A percentile compares a stretch with the other conserved stretches of the same genome.
These are phyloP conservation scores for Fraxinus baroniana DNA, from an alignment of 305 asterid species.

Conservation along the genomic window DNA sequence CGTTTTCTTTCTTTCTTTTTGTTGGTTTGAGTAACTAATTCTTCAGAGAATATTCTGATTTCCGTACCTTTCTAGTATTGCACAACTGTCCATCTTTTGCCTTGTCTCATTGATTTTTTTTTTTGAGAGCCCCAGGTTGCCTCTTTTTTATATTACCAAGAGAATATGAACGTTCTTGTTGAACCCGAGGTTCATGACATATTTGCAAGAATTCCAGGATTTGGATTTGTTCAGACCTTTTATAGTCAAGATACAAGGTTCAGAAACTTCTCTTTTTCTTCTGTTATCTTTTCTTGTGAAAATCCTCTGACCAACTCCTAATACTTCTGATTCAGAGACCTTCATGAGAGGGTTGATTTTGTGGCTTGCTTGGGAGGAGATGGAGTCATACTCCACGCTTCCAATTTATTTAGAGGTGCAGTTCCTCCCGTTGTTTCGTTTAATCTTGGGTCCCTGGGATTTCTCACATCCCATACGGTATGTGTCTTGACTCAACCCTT, in stretches of 20 bases:
- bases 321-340: conserved; percentile 60
- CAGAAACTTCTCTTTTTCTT: conserved; percentile 22
- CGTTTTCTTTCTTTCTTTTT: neutral
- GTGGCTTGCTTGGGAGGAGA: conserved; percentile 99
- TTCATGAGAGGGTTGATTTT: conserved; percentile 94
- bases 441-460: conserved; percentile 98
- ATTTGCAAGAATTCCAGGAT: conserved; percentile 94
- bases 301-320: conserved; percentile 29
- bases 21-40: neutral
- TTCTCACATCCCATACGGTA: conserved; percentile 94
- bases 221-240: conserved; percentile 97
- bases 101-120: conserved; percentile 17
- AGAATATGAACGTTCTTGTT: conserved; percentile 90
- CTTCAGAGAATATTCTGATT: conserved; percentile 4
- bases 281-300: conserved; percentile 7
- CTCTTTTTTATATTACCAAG: conserved; percentile 82
- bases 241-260: conserved; percentile 99
- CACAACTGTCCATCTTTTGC: conserved; percentile 6
- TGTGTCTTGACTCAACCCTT: conserved; percentile 35
- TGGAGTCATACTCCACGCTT: conserved; percentile 98
- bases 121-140: conserved; percentile 60
- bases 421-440: conserved; percentile 99
- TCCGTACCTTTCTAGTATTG: neutral
- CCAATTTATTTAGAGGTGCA: conserved; percentile 91
- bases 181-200: conserved; percentile 98